Percentiles rank a stretch among this genome's conserved stretches.
Evolutionary conservation across 2,329 filamentous ascomycete species (phyloP).

Genomic region (Rhexocercosporidium sp.): DNA sequence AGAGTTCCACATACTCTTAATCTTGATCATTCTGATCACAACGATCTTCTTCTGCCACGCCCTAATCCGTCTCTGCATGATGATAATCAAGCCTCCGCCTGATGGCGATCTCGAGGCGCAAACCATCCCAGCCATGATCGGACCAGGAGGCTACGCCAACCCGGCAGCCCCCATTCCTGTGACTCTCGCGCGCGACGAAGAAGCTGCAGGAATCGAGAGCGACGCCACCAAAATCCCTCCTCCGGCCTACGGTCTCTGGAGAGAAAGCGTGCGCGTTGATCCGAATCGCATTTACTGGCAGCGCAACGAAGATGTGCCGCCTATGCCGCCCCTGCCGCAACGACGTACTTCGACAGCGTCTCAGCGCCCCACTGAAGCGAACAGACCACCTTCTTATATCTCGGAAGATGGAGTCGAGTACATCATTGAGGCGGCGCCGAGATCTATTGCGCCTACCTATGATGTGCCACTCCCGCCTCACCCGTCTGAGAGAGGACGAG

Average conservation of each 20-base stretch:
- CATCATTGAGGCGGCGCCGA: constrained; percentile 68
- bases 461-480: constrained; percentile 53
- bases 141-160: constrained; percentile 69
- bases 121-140: constrained; percentile 53
- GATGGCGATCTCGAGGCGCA: constrained; percentile 43
- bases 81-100: constrained; percentile 53
- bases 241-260: constrained; percentile 86
- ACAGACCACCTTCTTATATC: constrained; percentile 75
- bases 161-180: constrained; percentile 78
- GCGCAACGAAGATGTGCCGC: constrained; percentile 55
- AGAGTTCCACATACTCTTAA: constrained; percentile 80
- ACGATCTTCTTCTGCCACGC: constrained; percentile 83
- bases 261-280: constrained; percentile 81
- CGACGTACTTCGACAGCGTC: constrained; percentile 14
- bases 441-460: constrained; percentile 57
- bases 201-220: constrained; percentile 62
- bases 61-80: constrained; percentile 73
- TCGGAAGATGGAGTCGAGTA: constrained; percentile 79
- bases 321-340: constrained; percentile 18
- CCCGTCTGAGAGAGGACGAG: constrained; percentile 49
- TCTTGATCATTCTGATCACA: constrained; percentile 75
- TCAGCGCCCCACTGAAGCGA: constrained; percentile 39
- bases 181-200: constrained; percentile 75
- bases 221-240: constrained; percentile 66
- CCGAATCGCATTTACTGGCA: constrained; percentile 84